A percentile compares a stretch with the other conserved stretches of the same genome.
Evolutionary conservation across 371 early-diverging fungal species (phyloP).

Genomic region (Rhizopus microsporus): DNA sequence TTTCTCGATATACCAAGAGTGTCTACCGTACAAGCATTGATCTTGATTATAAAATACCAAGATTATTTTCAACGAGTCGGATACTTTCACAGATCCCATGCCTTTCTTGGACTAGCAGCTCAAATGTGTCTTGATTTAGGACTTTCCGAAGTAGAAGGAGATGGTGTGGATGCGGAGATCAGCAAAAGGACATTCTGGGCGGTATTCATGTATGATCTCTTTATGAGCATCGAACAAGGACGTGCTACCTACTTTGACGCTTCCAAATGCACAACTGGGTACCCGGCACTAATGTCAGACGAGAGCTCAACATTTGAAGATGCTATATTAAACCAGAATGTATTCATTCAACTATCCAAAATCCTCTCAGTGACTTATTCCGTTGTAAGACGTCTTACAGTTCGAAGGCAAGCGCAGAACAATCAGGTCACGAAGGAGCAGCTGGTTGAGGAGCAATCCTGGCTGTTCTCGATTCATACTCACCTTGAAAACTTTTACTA

Average conservation of each 20-base stretch:
- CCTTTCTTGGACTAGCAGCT: conserved; percentile 60
- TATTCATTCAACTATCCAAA: conserved; percentile 39
- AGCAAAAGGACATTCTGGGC: conserved; percentile 49
- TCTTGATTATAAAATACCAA: conserved; percentile 72
- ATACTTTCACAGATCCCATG: conserved; percentile 39
- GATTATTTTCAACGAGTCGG: conserved; percentile 51
- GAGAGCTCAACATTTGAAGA: conserved; percentile 44
- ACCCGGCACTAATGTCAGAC: conserved; percentile 40
- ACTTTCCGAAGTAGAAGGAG: conserved; percentile 39
- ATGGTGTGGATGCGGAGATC: conserved; percentile 33
- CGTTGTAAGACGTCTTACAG: conserved; percentile 27
- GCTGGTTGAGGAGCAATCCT: conserved; percentile 41
- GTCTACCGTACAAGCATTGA: conserved; percentile 70
- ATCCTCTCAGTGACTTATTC: conserved; percentile 40
- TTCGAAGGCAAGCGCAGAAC: conserved; percentile 35
- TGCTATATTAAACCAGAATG: conserved; percentile 38
- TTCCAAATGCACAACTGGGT: conserved; percentile 41
- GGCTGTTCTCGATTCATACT: conserved; percentile 43
- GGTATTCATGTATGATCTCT: conserved; percentile 40
- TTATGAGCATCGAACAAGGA: conserved; percentile 50
- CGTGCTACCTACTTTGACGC: conserved; percentile 31
- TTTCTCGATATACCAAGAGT: conserved; percentile 66
- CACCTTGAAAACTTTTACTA: conserved; percentile 49
- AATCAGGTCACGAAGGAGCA: conserved; percentile 26
- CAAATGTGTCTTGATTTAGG: conserved; percentile 78